A percentile compares a stretch with the other conserved stretches of the same genome.
phyloP scores from a whole-genome alignment of 495 filamentous ascomycete species.

The Tuber aestivum region DNA sequence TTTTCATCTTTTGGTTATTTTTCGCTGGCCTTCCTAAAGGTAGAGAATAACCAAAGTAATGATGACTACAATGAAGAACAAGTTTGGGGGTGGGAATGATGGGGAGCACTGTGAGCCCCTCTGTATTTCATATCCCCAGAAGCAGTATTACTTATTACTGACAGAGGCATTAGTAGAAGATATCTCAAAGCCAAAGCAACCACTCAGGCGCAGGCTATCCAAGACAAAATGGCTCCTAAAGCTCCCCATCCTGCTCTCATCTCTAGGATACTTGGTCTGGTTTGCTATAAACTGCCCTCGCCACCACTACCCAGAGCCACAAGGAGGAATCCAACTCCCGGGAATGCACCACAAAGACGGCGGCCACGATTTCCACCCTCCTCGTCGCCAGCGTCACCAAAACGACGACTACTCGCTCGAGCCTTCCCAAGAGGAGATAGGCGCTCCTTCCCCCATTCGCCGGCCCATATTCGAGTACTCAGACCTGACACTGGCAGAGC shows the following conservation, averaged over 20 bases:
- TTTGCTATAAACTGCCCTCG: background rate
- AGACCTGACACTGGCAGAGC: slow-evolving; percentile 12
- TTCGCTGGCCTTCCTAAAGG: background rate
- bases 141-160: background rate
- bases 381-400: too few relatives aligned
- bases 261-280: background rate
- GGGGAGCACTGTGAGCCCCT: background rate
- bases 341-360: background rate
- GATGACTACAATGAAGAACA: background rate
- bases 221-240: background rate
- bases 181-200: background rate
- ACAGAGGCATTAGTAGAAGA: background rate
- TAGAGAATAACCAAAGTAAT: background rate
- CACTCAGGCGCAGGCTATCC: background rate
- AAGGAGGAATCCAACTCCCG: background rate
- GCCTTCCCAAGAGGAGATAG: background rate
- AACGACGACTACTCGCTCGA: too few relatives aligned
- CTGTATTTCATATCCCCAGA: background rate
- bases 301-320: background rate
- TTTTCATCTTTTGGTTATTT: background rate
- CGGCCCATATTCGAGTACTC: background rate
- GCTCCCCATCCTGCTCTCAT: background rate
- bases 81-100: background rate
- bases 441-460: background rate
- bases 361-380: too few relatives aligned